Evolutionary conservation across 495 filamentous ascomycete species (phyloP), one percentile per base, ranked within the genome.

Genomic region (Staphylotrichum tortipilum): DNA sequence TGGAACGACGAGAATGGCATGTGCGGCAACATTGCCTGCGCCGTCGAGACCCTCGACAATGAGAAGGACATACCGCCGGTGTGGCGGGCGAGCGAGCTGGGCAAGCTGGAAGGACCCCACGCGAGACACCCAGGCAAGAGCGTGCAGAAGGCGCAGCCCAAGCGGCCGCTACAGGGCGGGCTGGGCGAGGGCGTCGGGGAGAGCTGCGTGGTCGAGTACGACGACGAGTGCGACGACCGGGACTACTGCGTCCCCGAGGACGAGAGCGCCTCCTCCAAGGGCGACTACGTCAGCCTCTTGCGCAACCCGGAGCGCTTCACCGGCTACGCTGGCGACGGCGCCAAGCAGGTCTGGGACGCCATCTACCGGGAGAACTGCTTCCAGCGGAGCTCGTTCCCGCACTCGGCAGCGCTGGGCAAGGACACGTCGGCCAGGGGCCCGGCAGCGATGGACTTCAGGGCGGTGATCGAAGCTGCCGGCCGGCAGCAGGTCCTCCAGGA

Each of bases 301-400:
- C 88, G 88, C 57, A 98, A 98, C 56, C 91, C 91, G 18, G 92
- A 98, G 60, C 78, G 92, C 26, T 98, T 92, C 64, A 98, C 92
- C 1, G 92, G 92, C 26, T 98, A 95, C 57, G 76, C 85, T 3
- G 92, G 94, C 39, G 75, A 78, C 44, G 84, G 88, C 9, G 80
- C 90, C 19, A 78, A 81, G 62, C 84, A 89, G 63, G 88, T 98
- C 19, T 98, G 92, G 92, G 83, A 95, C 64, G 85, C 92, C 15
- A 90, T 98, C 50, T 98, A 98, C 68, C 78, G 86, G 19, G 92
- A 98, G 66, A 98, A 98, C 65, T 98, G 92, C 63, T 98, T 98
- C 68, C 80, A 89, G 61, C 85, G 81, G 66, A 78, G 73, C 55
- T 72, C 72, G 10, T 74, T 78, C 61, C 75, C 77, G 4, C 63